Conservation (phyloP, 176 grass and related monocot species). For the Tillandsia fasciculata region DNA sequence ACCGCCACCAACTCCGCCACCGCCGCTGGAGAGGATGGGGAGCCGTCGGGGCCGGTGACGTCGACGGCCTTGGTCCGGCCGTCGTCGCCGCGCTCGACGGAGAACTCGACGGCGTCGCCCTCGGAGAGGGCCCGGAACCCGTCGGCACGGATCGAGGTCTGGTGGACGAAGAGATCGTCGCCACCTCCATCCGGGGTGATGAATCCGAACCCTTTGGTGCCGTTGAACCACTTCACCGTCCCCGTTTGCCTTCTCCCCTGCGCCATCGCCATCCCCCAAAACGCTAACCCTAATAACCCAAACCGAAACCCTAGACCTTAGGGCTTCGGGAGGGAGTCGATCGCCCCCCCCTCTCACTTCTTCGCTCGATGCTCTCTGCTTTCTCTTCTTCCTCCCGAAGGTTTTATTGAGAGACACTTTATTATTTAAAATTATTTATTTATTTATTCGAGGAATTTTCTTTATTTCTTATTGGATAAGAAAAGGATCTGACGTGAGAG, state of each 20-base stretch:
- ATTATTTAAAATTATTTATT: not conserved
- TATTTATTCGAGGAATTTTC: too few species aligned
- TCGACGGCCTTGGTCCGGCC: slow-evolving; percentile 29
- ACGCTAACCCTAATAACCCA: not conserved
- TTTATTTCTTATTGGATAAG: not conserved
- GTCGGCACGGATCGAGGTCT: slow-evolving; percentile 15
- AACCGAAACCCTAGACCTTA: not conserved
- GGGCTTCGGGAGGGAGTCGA: too few species aligned
- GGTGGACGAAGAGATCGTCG: slow-evolving; percentile 30
- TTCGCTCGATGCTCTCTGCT: not conserved
- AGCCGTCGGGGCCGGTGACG: slow-evolving; percentile 13
- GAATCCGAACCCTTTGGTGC: slow-evolving; percentile 24
- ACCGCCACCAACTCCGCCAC: not conserved
- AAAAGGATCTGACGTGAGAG: not conserved
- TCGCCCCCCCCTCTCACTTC: not conserved
- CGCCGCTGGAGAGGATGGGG: slow-evolving; percentile 6
- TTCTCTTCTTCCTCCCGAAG: not conserved
- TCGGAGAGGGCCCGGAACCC: slow-evolving; percentile 19
- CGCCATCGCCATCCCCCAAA: not conserved
- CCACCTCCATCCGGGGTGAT: slow-evolving; percentile 18
- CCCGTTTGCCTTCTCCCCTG: slow-evolving; percentile 18
- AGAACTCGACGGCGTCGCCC: slow-evolving; percentile 28
- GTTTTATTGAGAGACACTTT: not conserved
- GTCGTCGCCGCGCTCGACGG: slow-evolving; percentile 9
- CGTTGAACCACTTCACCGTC: slow-evolving; percentile 24